phyloP scores from a whole-genome alignment of 192 early-diverging fungal genomes.

The Martensiomyces pterosporus region DNA sequence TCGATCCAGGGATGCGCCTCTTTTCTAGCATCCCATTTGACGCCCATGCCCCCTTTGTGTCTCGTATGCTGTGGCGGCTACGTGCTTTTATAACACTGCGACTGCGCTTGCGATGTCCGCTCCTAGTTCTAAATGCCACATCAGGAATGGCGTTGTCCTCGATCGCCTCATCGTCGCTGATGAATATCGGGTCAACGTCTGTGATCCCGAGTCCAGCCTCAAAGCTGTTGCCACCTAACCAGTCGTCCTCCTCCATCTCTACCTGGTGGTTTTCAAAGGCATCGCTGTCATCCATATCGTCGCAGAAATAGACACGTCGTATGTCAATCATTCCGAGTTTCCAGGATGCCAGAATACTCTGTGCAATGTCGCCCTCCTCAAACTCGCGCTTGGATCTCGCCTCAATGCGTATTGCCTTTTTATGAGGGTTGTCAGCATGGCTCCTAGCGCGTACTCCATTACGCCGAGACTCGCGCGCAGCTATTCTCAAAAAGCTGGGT shows the following conservation, averaged over 20 bases:
- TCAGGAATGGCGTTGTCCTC: slow-evolving; percentile 30
- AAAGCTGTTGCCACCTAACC: not conserved
- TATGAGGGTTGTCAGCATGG: slow-evolving; percentile 21
- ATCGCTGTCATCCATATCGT: slow-evolving; percentile 23
- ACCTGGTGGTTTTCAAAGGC: not conserved
- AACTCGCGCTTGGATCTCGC: slow-evolving; percentile 9
- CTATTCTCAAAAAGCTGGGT: slow-evolving; percentile 33
- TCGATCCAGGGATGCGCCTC: too few relatives aligned
- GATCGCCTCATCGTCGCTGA: slow-evolving; percentile 44
- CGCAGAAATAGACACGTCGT: slow-evolving; percentile 38
- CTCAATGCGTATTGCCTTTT: slow-evolving; percentile 25
- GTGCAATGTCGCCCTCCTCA: slow-evolving; percentile 18
- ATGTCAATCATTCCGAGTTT: slow-evolving; percentile 39
- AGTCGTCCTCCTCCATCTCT: not conserved
- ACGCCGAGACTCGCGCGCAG: slow-evolving; percentile 38
- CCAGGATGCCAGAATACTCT: slow-evolving; percentile 36
- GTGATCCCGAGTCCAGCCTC: too few relatives aligned
- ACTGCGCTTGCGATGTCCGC: too few relatives aligned
- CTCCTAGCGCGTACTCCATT: slow-evolving; percentile 15
- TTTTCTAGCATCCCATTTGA: too few relatives aligned
- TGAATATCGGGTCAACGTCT: too few relatives aligned
- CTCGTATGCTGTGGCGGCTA: too few relatives aligned
- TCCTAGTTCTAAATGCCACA: too few relatives aligned
- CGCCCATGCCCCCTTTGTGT: too few relatives aligned
- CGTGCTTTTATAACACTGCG: too few relatives aligned